Base-by-base conservation (phyloP, 306 rosid species). In the Pachyrhizus erosus region DNA sequence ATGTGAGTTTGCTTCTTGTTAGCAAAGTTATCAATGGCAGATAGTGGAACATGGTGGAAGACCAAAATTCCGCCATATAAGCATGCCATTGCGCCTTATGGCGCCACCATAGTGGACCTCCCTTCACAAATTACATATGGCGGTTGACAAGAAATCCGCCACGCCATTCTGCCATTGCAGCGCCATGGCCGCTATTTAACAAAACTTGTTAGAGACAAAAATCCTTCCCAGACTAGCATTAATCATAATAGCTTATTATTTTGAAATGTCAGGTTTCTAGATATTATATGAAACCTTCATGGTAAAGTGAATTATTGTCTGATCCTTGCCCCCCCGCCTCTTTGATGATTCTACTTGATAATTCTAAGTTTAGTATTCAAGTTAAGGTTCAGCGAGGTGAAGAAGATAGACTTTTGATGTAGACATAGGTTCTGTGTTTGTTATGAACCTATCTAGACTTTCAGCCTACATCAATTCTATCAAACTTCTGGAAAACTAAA, bases 241-340 rank as follows among this genome's bases (percentile, higher is more conserved):
- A 23, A 57, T 64, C 51, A 65, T 77, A 46, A 24, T n/a, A 7
- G 24, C 76, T 70, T 18, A 42, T 51, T 48, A 46, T 70, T 70
- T 68, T 69, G 26, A 69, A 18, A 58, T 48, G 42, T 67, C 7
- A 39, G 9, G 40, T 58, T 81, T 46, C 67, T 48, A 18, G 40
- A 37, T 46, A 73, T 79, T 8, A 3, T 66, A 27, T 55, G 57
- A 52, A 42, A 65, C 66, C 21, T 83, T 73, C 51, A 11, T 37
- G 67, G 24, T 42, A 10, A 23, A 31, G 31, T 58, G n/a, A n/a
- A n/a, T n/a, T n/a, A n/a, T n/a, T n/a, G n/a, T 67, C 70, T 66
- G 46, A 24, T 57, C 58, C 81, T 27, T 80, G 54, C 82, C 57
- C 51, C 45, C 21, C n/a, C n/a, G n/a, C n/a, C n/a, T n/a, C n/a